Evolutionary conservation across 192 early-diverging fungal genomes (phyloP), one percentile per base, ranked within the genome.

Genomic region (Entomortierella beljakovae): DNA sequence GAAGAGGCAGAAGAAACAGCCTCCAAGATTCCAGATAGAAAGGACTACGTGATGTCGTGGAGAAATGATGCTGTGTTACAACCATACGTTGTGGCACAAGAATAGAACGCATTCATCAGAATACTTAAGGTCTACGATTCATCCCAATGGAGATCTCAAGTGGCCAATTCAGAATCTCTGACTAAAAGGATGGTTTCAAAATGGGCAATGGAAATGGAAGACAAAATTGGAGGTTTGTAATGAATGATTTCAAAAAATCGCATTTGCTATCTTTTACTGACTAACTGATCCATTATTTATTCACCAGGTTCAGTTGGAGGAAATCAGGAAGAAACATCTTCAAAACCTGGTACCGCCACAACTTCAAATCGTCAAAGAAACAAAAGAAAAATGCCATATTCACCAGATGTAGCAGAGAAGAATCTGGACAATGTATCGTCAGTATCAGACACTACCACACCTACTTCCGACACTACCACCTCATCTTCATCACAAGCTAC

Each of bases 121-220:
- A 53, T 8, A 26, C 51, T 53, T 31, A 53, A 53, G 23, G 51
- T 53, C 51, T 53, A 26, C 28, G 25, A 53, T 53, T 53, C 23
- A 53, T 31, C 51, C 51, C 28, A 26, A 53, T 53, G 51, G 28
- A 53, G 51, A 53, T 53, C 28, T 8, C 23, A 53, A 29, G 51
- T 53, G 51, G 7, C 51, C 23, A 25, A 53, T 53, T 31, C 51
- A 53, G 51, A 53, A 29, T 31, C 13, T 53, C 28, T 53, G 15
- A 53, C 51, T 53, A 53, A 53, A 53, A 53, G 23, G 51, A 53
- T 53, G 51, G 51, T 31, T 53, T 53, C 51, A 29, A 29, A 53
- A 53, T 53, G 51, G 51, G 51, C 51, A 53, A 53, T 53, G 25
- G 28, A 53, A 26, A 53, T 31, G 51, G 25, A 53, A 26, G 28